Conservation (phyloP, 768 basidiomycete genomes). For the Tulasnella sp. region DNA sequence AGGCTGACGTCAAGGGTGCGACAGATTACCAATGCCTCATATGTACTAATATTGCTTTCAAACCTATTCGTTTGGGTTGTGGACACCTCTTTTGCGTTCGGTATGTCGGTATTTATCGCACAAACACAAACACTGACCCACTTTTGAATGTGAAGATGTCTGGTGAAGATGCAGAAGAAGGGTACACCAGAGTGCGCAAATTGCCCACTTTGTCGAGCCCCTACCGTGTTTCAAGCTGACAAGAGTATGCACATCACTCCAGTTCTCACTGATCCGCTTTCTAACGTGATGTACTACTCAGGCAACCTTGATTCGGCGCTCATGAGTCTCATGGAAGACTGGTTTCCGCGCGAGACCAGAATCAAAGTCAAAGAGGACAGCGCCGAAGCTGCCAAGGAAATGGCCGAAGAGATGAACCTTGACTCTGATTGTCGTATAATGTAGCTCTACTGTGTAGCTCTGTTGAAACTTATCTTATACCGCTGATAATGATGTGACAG, state of each 20-base stretch:
- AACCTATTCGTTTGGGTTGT: slow-evolving; percentile 73
- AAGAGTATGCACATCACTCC: slow-evolving; percentile 41
- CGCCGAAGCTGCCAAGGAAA: slow-evolving; percentile 57
- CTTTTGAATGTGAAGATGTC: slow-evolving; percentile 27
- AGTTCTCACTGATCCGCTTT: neutral
- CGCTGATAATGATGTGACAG: too few species aligned
- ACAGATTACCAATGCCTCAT: slow-evolving; percentile 70
- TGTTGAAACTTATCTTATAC: too few species aligned
- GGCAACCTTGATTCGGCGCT: slow-evolving; percentile 71
- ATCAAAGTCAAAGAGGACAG: slow-evolving; percentile 66
- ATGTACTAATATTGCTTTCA: slow-evolving; percentile 84
- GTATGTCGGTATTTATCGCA: slow-evolving; percentile 21
- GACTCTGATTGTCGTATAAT: slow-evolving; percentile 9
- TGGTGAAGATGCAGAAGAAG: slow-evolving; percentile 86
- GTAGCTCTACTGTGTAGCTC: neutral
- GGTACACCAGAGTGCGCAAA: slow-evolving; percentile 36
- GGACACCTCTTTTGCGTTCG: slow-evolving; percentile 42
- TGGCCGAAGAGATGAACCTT: slow-evolving; percentile 52
- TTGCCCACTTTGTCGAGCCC: slow-evolving; percentile 78
- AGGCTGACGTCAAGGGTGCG: slow-evolving; percentile 24
- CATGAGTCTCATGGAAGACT: slow-evolving; percentile 77
- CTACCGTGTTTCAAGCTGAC: slow-evolving; percentile 64
- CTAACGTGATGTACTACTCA: too few species aligned
- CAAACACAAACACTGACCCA: neutral
- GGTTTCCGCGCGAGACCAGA: slow-evolving; percentile 78